Conservation (phyloP, 768 basidiomycete genomes). For the Trichaptum fuscoviolaceum region DNA sequence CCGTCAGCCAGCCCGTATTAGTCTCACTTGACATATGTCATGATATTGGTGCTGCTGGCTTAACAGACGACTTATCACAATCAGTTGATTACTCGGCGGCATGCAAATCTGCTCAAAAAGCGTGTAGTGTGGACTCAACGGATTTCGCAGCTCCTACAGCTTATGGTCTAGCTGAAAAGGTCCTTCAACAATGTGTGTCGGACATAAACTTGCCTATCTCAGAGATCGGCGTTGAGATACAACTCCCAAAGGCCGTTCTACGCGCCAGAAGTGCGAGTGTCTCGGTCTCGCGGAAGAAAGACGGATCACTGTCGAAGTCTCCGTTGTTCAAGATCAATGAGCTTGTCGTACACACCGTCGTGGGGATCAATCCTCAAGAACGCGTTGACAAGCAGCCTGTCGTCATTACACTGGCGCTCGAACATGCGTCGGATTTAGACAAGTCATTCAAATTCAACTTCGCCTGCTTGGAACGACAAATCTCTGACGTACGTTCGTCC, state of each 20-base stretch:
- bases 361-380: conserved; percentile 69
- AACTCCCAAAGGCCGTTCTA: neutral
- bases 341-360: conserved; percentile 47
- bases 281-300: neutral
- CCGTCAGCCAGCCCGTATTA: conserved; percentile 41
- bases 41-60: conserved; percentile 45
- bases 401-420: conserved; percentile 42
- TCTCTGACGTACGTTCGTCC: conserved; percentile 30
- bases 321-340: conserved; percentile 27
- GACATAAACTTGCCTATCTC: neutral
- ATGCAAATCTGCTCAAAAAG: conserved; percentile 21
- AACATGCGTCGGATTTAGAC: conserved; percentile 11
- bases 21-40: conserved; percentile 47
- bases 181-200: conserved; percentile 6
- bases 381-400: conserved; percentile 59
- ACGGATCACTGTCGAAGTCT: conserved; percentile 4
- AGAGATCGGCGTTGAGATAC: neutral
- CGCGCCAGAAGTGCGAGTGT: neutral
- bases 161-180: conserved; percentile 3
- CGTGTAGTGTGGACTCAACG: conserved; percentile 26
- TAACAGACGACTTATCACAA: conserved; percentile 45
- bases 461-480: conserved; percentile 26
- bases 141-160: conserved; percentile 16
- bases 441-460: conserved; percentile 34
- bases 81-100: conserved; percentile 64